These are phyloP conservation scores for Chenopodium formosanum DNA, from an alignment of 148 eudicot species.

Conservation along the genomic window DNA sequence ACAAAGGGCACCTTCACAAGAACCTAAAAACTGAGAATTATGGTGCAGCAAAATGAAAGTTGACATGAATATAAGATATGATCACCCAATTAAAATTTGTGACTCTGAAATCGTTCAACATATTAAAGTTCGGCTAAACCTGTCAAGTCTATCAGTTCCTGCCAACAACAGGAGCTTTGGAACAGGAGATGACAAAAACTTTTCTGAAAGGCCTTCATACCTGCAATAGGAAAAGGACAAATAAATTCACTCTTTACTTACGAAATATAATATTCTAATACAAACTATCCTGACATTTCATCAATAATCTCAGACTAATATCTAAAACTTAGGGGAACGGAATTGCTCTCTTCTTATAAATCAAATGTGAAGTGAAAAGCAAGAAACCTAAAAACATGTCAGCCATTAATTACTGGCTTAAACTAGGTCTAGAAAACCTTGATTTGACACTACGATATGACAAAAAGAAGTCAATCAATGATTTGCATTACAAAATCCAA, in stretches of 20 bases:
- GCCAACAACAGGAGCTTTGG: conserved; percentile 87
- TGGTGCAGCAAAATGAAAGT: background rate
- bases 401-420: background rate
- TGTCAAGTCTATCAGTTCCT: conserved; percentile 97
- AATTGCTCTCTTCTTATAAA: background rate
- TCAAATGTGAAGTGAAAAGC: background rate
- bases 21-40: too few species aligned
- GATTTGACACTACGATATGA: background rate
- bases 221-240: conserved; percentile 40
- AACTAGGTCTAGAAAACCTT: background rate
- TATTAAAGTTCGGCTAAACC: conserved; percentile 34
- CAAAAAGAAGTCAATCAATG: background rate
- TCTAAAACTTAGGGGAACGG: background rate
- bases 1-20: too few species aligned
- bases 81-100: background rate
- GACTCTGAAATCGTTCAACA: background rate
- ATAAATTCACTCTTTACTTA: background rate
- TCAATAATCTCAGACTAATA: background rate
- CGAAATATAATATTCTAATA: background rate
- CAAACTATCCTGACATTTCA: background rate
- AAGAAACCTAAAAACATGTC: background rate
- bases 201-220: conserved; percentile 97
- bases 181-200: conserved; percentile 67
- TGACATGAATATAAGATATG: background rate
- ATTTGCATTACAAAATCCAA: background rate